phyloP scores from a whole-genome alignment of 345 rosid species.

The Crucihimalaya himalaica region DNA sequence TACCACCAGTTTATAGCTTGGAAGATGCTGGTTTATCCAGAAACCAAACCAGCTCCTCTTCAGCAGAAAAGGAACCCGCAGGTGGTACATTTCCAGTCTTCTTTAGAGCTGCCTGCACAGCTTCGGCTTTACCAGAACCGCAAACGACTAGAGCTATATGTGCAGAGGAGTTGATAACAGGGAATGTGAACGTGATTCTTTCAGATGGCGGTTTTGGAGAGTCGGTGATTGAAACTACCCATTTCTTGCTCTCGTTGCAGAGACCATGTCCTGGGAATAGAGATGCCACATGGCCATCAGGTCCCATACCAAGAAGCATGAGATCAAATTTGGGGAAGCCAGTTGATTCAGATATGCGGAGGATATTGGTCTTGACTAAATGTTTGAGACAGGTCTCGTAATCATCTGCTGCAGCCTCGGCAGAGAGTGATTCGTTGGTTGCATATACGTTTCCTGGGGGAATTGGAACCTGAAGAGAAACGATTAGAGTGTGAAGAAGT shows the following conservation, averaged over 20 bases:
- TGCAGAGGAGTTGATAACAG: conserved; percentile 79
- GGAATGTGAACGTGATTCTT: conserved; percentile 85
- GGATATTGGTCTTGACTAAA: conserved; percentile 44
- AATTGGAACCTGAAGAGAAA: conserved; percentile 55
- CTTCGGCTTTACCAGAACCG: conserved; percentile 69
- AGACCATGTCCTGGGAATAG: conserved; percentile 80
- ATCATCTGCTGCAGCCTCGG: conserved; percentile 89
- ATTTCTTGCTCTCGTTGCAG: conserved; percentile 61
- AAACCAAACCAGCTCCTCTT: conserved; percentile 80
- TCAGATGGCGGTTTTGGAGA: conserved; percentile 89
- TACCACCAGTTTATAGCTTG: conserved; percentile 44
- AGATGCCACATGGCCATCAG: conserved; percentile 89
- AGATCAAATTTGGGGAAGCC: conserved; percentile 86
- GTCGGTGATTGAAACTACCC: conserved; percentile 74
- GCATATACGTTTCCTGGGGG: conserved; percentile 67
- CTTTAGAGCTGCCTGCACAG: conserved; percentile 56
- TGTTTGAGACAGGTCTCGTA: conserved; percentile 75
- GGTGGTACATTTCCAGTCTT: conserved; percentile 61
- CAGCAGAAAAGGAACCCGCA: conserved; percentile 64
- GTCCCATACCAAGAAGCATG: conserved; percentile 90
- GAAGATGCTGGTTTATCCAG: conserved; percentile 82
- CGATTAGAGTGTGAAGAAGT: not conserved
- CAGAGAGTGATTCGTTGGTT: conserved; percentile 71
- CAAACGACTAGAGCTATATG: conserved; percentile 68
- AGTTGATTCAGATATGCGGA: conserved; percentile 49